Evolutionary conservation across 345 rosid genomes (phyloP).

Genomic region (Euclidium syriacum): DNA sequence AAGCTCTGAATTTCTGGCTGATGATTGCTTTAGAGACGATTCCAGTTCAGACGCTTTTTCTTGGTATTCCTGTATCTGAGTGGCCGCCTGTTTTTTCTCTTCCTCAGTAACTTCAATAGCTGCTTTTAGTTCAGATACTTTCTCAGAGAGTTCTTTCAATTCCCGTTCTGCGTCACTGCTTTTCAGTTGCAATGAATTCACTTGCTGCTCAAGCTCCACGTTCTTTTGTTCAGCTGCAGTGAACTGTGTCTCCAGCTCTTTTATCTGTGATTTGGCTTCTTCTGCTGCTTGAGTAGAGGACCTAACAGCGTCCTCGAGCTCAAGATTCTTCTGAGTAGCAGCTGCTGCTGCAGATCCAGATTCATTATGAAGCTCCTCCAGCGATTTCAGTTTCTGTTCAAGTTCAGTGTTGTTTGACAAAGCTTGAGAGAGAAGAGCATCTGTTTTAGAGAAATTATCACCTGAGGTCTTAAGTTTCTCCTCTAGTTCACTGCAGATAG

Average conservation of each 20-base stretch:
- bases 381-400: constrained; percentile 63
- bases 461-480: constrained; percentile 60
- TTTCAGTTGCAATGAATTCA: constrained; percentile 47
- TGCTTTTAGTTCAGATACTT: constrained; percentile 46
- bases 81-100: constrained; percentile 46
- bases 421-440: constrained; percentile 70
- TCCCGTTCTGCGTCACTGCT: constrained; percentile 55
- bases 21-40: constrained; percentile 46
- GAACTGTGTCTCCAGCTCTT: constrained; percentile 60
- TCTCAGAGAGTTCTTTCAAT: constrained; percentile 45
- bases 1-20: constrained; percentile 45
- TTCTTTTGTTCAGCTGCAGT: constrained; percentile 66
- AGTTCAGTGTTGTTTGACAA: constrained; percentile 64
- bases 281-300: constrained; percentile 62
- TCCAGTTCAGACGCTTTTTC: constrained; percentile 51
- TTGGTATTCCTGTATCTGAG: constrained; percentile 46
- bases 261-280: constrained; percentile 52
- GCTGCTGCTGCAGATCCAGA: constrained; percentile 57
- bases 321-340: constrained; percentile 65
- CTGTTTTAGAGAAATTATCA: constrained; percentile 55
- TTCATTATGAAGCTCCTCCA: constrained; percentile 59
- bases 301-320: constrained; percentile 56
- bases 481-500: constrained; percentile 48
- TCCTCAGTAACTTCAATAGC: constrained; percentile 50
- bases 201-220: constrained; percentile 69